These are phyloP conservation scores for Suillus spraguei DNA, from an alignment of 768 basidiomycete genomes.

Conservation along the genomic window DNA sequence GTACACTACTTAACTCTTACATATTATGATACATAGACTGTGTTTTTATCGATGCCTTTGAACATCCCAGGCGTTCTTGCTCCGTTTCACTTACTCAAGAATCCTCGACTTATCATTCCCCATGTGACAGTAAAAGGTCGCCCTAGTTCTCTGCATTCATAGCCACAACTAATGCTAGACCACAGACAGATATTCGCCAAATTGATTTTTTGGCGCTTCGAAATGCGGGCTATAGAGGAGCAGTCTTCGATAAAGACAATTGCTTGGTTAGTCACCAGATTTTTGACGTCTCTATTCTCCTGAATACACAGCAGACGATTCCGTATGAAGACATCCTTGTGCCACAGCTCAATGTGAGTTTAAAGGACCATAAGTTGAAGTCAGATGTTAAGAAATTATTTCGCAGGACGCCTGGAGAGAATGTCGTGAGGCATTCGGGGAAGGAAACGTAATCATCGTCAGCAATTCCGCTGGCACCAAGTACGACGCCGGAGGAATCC, in stretches of 20 bases:
- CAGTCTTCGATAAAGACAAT: conserved; percentile 97
- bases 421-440: conserved; percentile 73
- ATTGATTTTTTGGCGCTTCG: conserved; percentile 76
- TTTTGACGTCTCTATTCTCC: background rate
- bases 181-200: conserved; percentile 80
- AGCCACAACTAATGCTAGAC: conserved; percentile 15
- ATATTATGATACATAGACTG: too few species aligned
- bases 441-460: conserved; percentile 82
- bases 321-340: conserved; percentile 78
- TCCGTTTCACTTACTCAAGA: conserved; percentile 68
- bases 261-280: conserved; percentile 68
- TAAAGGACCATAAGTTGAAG: background rate
- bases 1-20: too few species aligned
- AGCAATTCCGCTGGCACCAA: conserved; percentile 92
- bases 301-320: conserved; percentile 57
- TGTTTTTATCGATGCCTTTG: conserved; percentile 55
- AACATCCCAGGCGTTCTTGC: conserved; percentile 73
- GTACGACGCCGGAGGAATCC: conserved; percentile 75
- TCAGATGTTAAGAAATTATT: background rate
- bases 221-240: conserved; percentile 81
- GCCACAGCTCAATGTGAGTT: conserved; percentile 69
- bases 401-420: conserved; percentile 74
- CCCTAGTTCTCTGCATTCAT: conserved; percentile 8
- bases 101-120: conserved; percentile 71
- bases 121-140: conserved; percentile 67